A percentile compares a stretch with the other conserved stretches of the same genome.
Conservation (phyloP, 441 rosid genomes). For the Erodium moschatum region DNA sequence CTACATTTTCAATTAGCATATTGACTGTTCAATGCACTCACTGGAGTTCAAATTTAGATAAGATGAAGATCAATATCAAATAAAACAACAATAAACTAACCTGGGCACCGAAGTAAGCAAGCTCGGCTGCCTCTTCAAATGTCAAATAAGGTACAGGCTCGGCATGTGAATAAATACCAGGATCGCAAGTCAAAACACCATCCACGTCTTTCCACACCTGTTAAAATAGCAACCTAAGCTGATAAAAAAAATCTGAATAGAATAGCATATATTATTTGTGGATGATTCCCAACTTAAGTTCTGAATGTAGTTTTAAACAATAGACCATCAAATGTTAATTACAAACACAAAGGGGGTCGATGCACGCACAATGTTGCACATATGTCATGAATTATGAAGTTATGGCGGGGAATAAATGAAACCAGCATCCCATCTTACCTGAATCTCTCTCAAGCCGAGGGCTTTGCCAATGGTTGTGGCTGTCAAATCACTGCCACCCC, state of each 20-base stretch:
- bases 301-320: neutral
- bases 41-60: neutral
- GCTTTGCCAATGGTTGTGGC: conserved; percentile 96
- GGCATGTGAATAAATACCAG: conserved; percentile 19
- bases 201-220: conserved; percentile 15
- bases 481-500: conserved; percentile 95
- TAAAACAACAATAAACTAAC: conserved; percentile 10
- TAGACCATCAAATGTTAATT: neutral
- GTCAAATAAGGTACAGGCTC: conserved; percentile 25
- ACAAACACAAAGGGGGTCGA: neutral
- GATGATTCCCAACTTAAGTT: neutral
- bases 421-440: conserved; percentile 36
- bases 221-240: conserved; percentile 5
- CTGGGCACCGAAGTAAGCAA: conserved; percentile 28
- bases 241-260: neutral
- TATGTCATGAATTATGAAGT: neutral
- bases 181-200: conserved; percentile 28
- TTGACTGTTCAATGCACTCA: neutral
- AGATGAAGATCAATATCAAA: neutral
- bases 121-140: conserved; percentile 28
- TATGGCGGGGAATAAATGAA: neutral
- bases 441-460: conserved; percentile 80
- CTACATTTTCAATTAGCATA: neutral
- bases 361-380: neutral
- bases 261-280: neutral